Conservation (phyloP, 768 basidiomycete genomes). For the Cytidiella melzeri region DNA sequence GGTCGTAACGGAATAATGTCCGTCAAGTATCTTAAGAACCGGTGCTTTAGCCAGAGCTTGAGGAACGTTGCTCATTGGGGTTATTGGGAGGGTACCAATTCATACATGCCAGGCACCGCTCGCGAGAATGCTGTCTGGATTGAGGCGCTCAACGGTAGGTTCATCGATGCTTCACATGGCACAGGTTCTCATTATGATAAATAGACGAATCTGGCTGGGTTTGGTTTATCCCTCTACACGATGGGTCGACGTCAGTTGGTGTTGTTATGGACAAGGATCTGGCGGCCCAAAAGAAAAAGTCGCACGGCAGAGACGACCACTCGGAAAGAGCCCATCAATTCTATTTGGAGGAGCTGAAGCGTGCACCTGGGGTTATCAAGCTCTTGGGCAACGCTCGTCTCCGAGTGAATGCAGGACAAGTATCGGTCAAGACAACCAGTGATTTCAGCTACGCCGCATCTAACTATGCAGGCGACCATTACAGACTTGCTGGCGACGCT, state of each 20-base stretch:
- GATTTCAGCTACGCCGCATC: constrained; percentile 26
- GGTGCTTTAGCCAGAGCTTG: constrained; percentile 55
- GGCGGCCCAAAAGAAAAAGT: neutral
- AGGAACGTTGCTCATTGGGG: constrained; percentile 71
- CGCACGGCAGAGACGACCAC: neutral
- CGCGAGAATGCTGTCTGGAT: constrained; percentile 24
- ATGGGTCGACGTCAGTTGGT: constrained; percentile 40
- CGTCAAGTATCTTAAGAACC: constrained; percentile 52
- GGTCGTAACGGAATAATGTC: constrained; percentile 64
- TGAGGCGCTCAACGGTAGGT: constrained; percentile 57
- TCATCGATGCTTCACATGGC: no score
- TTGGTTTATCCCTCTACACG: constrained; percentile 45
- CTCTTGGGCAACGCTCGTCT: constrained; percentile 13
- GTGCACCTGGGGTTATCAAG: constrained; percentile 17
- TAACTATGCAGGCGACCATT: constrained; percentile 22
- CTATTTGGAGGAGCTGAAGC: constrained; percentile 17
- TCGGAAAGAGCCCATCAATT: neutral
- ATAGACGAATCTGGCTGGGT: constrained; percentile 43
- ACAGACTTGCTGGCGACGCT: constrained; percentile 25
- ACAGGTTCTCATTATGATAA: no score
- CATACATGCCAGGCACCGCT: constrained; percentile 27
- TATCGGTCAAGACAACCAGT: constrained; percentile 15
- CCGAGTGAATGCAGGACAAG: neutral
- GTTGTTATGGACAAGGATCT: constrained; percentile 34
- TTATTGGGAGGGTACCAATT: constrained; percentile 50